phyloP scores from a whole-genome alignment of 768 basidiomycete species.

The Boletus rubropictus region DNA sequence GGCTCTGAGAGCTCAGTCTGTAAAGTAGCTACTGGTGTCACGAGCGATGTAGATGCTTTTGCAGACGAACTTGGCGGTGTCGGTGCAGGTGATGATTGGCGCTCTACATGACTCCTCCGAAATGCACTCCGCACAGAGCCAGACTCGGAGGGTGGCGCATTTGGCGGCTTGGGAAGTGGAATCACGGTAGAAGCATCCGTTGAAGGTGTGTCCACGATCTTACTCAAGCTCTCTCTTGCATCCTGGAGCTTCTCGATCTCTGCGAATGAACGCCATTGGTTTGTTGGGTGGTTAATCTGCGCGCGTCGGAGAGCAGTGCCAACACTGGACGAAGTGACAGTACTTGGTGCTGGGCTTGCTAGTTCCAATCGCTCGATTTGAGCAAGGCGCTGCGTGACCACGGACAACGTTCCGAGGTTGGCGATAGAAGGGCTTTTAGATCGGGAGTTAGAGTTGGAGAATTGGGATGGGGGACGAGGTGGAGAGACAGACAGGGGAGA shows the following conservation, averaged over 20 bases:
- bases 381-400: constrained; percentile 62
- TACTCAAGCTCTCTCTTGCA: not conserved
- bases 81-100: not conserved
- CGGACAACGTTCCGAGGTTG: constrained; percentile 54
- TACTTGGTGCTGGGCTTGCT: constrained; percentile 15
- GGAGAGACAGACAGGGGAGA: constrained; percentile 21
- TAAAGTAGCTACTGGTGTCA: constrained; percentile 3
- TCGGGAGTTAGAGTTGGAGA: constrained; percentile 25
- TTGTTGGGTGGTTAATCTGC: constrained; percentile 11
- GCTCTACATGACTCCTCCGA: constrained; percentile 3
- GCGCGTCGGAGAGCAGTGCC: constrained; percentile 23
- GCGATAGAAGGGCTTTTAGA: constrained; percentile 54
- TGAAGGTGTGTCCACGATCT: constrained; percentile 9
- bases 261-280: constrained; percentile 16
- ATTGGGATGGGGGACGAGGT: constrained; percentile 23
- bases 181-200: constrained; percentile 24
- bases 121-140: constrained; percentile 24
- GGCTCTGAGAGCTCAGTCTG: constrained; percentile 18
- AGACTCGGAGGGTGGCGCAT: constrained; percentile 3
- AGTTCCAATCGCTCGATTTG: constrained; percentile 42
- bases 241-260: constrained; percentile 23
- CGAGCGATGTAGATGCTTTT: not conserved
- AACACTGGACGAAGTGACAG: constrained; percentile 18
- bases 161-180: constrained; percentile 19
- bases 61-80: constrained; percentile 13